Base-by-base conservation (phyloP, 2,329 filamentous ascomycete genomes). In the Lomentospora prolificans region DNA sequence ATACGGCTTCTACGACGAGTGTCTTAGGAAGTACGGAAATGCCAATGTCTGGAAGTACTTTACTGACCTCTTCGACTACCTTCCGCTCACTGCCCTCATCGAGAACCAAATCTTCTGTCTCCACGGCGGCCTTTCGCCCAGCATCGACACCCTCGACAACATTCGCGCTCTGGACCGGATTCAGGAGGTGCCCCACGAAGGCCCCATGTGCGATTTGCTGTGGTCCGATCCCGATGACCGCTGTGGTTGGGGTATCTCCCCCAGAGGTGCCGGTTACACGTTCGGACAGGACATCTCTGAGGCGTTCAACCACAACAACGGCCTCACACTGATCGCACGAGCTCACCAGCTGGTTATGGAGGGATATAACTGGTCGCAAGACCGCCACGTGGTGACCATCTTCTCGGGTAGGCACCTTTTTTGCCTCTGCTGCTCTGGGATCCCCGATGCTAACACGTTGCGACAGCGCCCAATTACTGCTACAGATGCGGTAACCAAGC, bases 41-140 rank as follows among this genome's bases (percentile, higher is more conserved):
- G 92, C 94, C 60, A 97, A 96, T 64, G 94, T 99, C 61, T 99
- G 94, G 94, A 96, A 96, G 78, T 96, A 90, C 70, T 99, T 96
- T 71, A 96, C 91, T 68, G 92, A 99, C 72, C 86, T 99, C 55
- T 99, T 99, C 75, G 94, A 99, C 75, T 99, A 94, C 76, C 88
- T 99, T 39, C 92, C 94, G 62, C 83, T 99, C 63, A 96, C 92
- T 61, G 94, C 94, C 64, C 84, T 99, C 65, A 96, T 99, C 72
- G 92, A 99, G 75, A 96, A 96, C 76, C 92, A 97, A 77, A 96
- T 99, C 68, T 95, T 99, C 75, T 99, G 94, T 74, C 86, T 99
- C 58, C 94, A 99, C 78, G 94, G 94, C 64, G 94, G 94, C 62
- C 80, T 99, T 60, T 95, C 89, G 59, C 94, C 94, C n/a, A 95